These are phyloP conservation scores for Aspergillus neoniger DNA, from an alignment of 2,329 filamentous ascomycete genomes.

Conservation along the genomic window DNA sequence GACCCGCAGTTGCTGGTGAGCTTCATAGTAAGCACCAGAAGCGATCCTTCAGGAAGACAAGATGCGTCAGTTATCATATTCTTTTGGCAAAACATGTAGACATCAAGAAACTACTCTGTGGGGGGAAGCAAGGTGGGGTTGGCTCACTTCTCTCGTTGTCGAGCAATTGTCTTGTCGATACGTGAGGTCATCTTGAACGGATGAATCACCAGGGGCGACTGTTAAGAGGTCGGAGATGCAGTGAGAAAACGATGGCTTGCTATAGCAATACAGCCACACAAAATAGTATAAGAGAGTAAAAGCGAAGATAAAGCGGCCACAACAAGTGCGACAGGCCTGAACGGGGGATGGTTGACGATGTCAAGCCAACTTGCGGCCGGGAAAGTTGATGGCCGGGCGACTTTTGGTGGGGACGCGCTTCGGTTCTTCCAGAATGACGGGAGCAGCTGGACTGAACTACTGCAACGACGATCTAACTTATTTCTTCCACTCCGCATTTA, in stretches of 20 bases:
- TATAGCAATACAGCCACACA: not conserved
- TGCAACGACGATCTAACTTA: constrained; percentile 1
- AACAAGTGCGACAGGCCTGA: not conserved
- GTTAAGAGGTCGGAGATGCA: not conserved
- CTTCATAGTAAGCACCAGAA: constrained; percentile 95
- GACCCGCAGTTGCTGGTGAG: constrained; percentile 95
- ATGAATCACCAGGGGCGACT: constrained; percentile 3
- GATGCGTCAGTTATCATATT: constrained; percentile 18
- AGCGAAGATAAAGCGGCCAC: not conserved
- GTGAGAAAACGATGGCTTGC: not conserved
- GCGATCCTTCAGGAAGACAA: constrained; percentile 62
- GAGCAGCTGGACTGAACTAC: constrained; percentile 8
- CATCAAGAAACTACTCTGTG: not conserved
- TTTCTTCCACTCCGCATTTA: not conserved
- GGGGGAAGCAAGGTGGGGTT: not conserved
- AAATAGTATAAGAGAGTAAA: not conserved
- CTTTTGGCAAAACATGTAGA: not conserved
- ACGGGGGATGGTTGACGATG: not conserved
- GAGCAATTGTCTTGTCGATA: constrained; percentile 70
- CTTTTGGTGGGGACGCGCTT: constrained; percentile 22
- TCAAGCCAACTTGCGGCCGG: not conserved
- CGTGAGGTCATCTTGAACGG: constrained; percentile 41
- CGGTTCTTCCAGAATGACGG: constrained; percentile 15
- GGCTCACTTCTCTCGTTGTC: constrained; percentile 73
- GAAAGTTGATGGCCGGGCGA: constrained; percentile 12